These are phyloP conservation scores for Pseudonitzschia pungens DNA, from an alignment of 108 stramenopile species.

Conservation along the genomic window DNA sequence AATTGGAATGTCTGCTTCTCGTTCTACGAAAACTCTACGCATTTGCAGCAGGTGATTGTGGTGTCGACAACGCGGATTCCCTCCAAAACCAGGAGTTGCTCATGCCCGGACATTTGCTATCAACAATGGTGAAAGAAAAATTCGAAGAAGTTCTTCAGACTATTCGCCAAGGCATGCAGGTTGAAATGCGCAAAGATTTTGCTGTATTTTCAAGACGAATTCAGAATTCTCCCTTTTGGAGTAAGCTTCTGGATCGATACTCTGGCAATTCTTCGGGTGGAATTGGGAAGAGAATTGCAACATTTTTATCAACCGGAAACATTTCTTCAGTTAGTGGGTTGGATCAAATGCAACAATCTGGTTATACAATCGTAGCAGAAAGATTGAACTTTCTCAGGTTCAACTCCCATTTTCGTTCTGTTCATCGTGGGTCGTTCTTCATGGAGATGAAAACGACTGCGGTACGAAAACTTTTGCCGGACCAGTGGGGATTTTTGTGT, in stretches of 20 bases:
- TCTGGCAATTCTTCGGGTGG: constrained; percentile 67
- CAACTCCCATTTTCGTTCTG: constrained; percentile 96
- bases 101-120: constrained; percentile 91
- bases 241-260: constrained; percentile 71
- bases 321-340: constrained; percentile 90
- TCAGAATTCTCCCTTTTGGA: constrained; percentile 59
- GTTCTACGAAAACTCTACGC: constrained; percentile 91
- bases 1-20: constrained; percentile 88
- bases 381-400: constrained; percentile 95
- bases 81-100: constrained; percentile 94
- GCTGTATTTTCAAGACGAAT: constrained; percentile 36
- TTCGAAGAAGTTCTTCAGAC: constrained; percentile 82
- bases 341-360: constrained; percentile 97
- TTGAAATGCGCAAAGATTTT: constrained; percentile 77
- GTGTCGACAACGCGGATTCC: constrained; percentile 96
- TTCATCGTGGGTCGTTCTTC: constrained; percentile 99
- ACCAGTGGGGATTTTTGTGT: constrained; percentile 98
- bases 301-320: constrained; percentile 95
- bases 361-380: constrained; percentile 98
- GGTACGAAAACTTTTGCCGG: constrained; percentile 96
- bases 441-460: constrained; percentile 99
- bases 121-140: constrained; percentile 94
- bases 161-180: constrained; percentile 63
- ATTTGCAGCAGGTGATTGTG: constrained; percentile 92
- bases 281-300: constrained; percentile 89